Evolutionary conservation across 345 rosid genomes (phyloP).

Genomic region (Citrus inodora): DNA sequence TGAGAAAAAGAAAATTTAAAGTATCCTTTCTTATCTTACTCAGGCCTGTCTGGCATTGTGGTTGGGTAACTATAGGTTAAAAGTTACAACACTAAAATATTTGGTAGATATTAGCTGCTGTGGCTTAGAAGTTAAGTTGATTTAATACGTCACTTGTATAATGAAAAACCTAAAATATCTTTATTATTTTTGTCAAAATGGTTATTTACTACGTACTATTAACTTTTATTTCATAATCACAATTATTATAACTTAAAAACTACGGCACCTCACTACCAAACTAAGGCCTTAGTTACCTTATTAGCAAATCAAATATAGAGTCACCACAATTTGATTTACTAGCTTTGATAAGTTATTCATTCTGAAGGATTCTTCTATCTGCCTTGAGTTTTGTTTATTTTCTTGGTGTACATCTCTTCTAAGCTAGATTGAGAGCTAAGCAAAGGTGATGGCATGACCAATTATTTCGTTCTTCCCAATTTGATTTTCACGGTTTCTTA

Average conservation of each 20-base stretch:
- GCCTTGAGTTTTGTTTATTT: not conserved
- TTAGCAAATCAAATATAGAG: not conserved
- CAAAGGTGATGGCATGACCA: not conserved
- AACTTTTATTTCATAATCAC: too few species aligned
- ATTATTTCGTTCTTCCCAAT: not conserved
- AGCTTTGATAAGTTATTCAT: not conserved
- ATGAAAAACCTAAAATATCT: too few species aligned
- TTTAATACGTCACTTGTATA: too few species aligned
- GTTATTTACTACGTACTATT: too few species aligned
- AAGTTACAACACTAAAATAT: too few species aligned
- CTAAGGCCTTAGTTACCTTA: too few species aligned
- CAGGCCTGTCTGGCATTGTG: fast-evolving
- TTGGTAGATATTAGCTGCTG: fast-evolving
- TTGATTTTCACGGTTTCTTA: not conserved
- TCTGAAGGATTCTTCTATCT: not conserved
- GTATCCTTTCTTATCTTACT: too few species aligned
- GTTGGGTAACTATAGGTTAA: too few species aligned
- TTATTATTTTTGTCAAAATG: too few species aligned
- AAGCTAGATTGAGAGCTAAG: not conserved
- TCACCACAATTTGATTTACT: not conserved
- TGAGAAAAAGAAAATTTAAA: not conserved
- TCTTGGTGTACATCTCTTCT: not conserved
- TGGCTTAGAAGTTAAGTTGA: fast-evolving
- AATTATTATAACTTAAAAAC: too few species aligned
- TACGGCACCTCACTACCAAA: too few species aligned